phyloP scores from a whole-genome alignment of 1,139 yeast species.

The Pichia kudriavzevii region DNA sequence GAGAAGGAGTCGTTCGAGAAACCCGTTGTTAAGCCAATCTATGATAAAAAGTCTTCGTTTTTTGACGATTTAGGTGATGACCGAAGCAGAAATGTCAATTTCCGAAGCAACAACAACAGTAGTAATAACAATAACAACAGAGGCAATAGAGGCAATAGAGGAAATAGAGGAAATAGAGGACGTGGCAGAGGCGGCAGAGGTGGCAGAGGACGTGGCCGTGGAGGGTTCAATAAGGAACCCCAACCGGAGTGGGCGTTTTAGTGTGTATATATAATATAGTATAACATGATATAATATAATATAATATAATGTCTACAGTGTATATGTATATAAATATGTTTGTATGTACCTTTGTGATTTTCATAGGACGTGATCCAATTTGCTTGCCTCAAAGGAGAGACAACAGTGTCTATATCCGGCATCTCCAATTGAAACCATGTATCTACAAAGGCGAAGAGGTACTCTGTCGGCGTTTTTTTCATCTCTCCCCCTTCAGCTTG shows the following conservation, averaged over 20 bases:
- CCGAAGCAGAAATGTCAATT: too few species aligned
- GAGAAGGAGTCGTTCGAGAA: conserved; percentile 34
- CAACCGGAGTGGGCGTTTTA: conserved; percentile 25
- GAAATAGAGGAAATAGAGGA: conserved; percentile 19
- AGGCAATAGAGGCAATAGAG: conserved; percentile 15
- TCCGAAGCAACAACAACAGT: too few species aligned
- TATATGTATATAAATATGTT: background rate
- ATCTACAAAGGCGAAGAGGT: too few species aligned
- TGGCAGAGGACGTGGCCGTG: conserved; percentile 24
- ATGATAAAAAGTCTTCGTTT: conserved; percentile 68
- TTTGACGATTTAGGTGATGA: conserved; percentile 55
- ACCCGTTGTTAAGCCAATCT: conserved; percentile 38
- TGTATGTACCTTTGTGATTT: background rate
- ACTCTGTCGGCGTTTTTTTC: too few species aligned
- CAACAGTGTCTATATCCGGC: too few species aligned
- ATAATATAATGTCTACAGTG: too few species aligned
- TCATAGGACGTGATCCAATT: too few species aligned
- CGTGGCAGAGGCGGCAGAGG: conserved; percentile 23
- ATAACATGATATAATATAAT: background rate
- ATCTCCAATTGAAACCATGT: too few species aligned
- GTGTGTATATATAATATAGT: background rate
- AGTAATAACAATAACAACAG: too few species aligned
- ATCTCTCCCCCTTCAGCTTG: too few species aligned
- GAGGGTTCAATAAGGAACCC: conserved; percentile 27
- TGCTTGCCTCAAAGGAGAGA: too few species aligned